These are phyloP conservation scores for Zygosaccharomyces rouxii DNA, from an alignment of 805 yeast genomes.

Conservation along the genomic window DNA sequence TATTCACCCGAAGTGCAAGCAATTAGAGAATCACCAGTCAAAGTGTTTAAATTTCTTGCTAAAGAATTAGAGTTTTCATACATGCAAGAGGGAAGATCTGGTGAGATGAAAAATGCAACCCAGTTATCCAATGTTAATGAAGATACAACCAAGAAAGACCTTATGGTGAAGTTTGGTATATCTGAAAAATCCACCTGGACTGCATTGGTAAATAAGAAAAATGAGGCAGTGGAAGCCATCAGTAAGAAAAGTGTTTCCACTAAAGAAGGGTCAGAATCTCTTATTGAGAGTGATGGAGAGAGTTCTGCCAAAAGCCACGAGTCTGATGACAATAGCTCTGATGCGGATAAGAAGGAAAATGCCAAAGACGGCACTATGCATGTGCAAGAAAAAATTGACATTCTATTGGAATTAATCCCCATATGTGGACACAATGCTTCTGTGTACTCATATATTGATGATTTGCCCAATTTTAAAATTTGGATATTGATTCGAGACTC, in stretches of 20 bases:
- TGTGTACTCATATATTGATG: slow-evolving; percentile 30
- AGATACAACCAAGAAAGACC: slow-evolving; percentile 20
- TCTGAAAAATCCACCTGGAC: slow-evolving; percentile 34
- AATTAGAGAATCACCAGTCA: slow-evolving; percentile 31
- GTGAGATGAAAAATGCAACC: slow-evolving; percentile 14
- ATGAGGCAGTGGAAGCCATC: slow-evolving; percentile 5
- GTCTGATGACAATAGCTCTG: not conserved
- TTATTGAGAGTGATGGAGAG: not conserved
- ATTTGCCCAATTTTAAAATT: slow-evolving; percentile 29
- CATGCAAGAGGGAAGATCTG: slow-evolving; percentile 18
- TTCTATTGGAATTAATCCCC: slow-evolving; percentile 25
- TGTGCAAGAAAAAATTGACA: slow-evolving; percentile 19
- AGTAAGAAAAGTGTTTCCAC: slow-evolving; percentile 7
- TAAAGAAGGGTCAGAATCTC: not conserved
- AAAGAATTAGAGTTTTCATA: slow-evolving; percentile 32
- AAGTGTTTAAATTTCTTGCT: slow-evolving; percentile 33
- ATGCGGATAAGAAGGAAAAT: slow-evolving; percentile 7
- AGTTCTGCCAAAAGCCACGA: not conserved
- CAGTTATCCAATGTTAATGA: slow-evolving; percentile 13
- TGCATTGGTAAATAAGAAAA: slow-evolving; percentile 23
- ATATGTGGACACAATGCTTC: slow-evolving; percentile 34
- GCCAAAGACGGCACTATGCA: slow-evolving; percentile 7
- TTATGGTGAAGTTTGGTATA: slow-evolving; percentile 31
- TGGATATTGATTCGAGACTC: slow-evolving; percentile 35
- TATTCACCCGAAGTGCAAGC: slow-evolving; percentile 13